Percentiles rank a stretch among this genome's conserved stretches.
phyloP scores from a whole-genome alignment of 1,139 yeast species.

The Saccharomycopsis hybrid region DNA sequence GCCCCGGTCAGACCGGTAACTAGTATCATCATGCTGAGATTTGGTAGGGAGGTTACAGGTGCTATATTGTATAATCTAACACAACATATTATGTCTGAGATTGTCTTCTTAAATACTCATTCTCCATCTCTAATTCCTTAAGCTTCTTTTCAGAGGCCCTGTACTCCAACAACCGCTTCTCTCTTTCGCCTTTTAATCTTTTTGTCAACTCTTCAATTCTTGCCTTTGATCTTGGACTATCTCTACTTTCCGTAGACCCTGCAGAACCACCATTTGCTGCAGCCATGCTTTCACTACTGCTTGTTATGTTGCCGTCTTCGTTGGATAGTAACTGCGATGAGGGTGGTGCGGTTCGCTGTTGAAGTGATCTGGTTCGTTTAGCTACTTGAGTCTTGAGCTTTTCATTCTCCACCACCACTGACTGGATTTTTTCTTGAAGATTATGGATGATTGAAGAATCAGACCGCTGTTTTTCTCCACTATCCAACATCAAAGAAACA shows the following conservation, averaged over 20 bases:
- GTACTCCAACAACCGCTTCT: constrained; percentile 55
- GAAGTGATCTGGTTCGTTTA: neutral
- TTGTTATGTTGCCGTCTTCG: neutral
- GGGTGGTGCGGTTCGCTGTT: too few species aligned
- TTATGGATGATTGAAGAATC: constrained; percentile 9
- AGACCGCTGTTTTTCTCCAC: constrained; percentile 11
- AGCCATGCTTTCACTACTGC: neutral
- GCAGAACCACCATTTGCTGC: neutral
- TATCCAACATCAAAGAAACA: constrained; percentile 6
- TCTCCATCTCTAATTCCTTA: constrained; percentile 47
- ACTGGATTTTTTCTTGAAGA: constrained; percentile 10
- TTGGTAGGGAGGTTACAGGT: too few species aligned
- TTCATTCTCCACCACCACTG: constrained; percentile 18
- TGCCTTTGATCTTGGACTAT: constrained; percentile 32
- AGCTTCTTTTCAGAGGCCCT: constrained; percentile 49
- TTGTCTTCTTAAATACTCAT: constrained; percentile 3
- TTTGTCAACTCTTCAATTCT: constrained; percentile 56
- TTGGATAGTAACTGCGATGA: neutral
- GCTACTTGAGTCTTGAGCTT: constrained; percentile 11
- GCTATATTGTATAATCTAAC: neutral
- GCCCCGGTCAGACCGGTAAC: too few species aligned
- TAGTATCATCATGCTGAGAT: too few species aligned
- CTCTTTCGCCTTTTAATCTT: constrained; percentile 67
- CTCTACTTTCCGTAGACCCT: neutral
- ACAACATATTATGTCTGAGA: constrained; percentile 2